phyloP scores from a whole-genome alignment of 306 rosid species.

The Gastrolobium bilobum region DNA sequence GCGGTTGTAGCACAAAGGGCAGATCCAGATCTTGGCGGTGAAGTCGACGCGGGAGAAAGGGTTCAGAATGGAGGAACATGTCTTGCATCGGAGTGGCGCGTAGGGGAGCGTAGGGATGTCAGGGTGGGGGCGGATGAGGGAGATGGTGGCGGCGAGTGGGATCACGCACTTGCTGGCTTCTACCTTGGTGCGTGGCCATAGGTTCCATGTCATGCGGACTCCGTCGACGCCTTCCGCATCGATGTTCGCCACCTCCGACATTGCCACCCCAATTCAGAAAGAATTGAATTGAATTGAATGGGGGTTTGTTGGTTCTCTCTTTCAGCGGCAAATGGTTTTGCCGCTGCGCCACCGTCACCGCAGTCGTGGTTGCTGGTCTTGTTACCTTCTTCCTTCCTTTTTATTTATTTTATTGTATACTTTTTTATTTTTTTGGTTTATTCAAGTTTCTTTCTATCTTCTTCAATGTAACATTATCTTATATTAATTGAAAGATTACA shows the following conservation, averaged over 20 bases:
- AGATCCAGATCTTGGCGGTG: constrained; percentile 96
- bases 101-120: constrained; percentile 84
- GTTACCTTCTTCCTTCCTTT: no score
- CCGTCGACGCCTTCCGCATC: constrained; percentile 94
- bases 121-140: constrained; percentile 78
- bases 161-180: constrained; percentile 92
- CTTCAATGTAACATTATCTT: no score
- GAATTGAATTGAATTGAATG: no score
- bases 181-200: constrained; percentile 90
- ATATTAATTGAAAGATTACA: no score
- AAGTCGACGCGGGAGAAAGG: constrained; percentile 81
- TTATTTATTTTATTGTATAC: no score
- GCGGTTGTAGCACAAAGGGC: constrained; percentile 86
- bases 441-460: no score
- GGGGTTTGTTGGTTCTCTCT: no score
- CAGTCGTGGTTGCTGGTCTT: no score
- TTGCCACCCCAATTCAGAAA: neutral
- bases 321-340: no score
- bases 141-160: constrained; percentile 81
- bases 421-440: no score
- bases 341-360: no score
- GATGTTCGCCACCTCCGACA: constrained; percentile 84
- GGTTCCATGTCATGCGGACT: constrained; percentile 91
- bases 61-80: constrained; percentile 79
- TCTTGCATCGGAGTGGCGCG: constrained; percentile 86